Evolutionary conservation across 306 rosid species (phyloP), one percentile per base, ranked within the genome.

Genomic region (Quercus alba): DNA sequence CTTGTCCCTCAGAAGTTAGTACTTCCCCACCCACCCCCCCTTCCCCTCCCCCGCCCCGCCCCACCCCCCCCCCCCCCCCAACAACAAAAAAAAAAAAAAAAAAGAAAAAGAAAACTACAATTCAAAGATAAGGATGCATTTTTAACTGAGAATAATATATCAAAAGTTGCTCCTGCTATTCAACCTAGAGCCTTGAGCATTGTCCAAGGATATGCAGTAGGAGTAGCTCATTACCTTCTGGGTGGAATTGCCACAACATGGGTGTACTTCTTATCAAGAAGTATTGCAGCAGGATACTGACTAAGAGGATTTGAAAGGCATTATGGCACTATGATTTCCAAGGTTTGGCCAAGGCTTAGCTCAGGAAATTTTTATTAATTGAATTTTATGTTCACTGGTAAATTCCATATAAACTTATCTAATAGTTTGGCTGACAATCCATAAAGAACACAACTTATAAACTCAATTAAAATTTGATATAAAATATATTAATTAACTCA

Each of bases 221-320:
- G 72, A 73, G 73, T 79, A 72, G 52, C 56, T 13, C 83, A 79
- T 18, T 70, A 57, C 77, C 81, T 79, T 74, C 54, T 52, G 13
- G 52, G 66, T 71, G 3, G 71, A 79, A 75, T 79, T 71, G 74
- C 28, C 69, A 72, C 55, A 78, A 35, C 51, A 35, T 80, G 75
- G 33, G 62, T 70, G 26, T 77, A 72, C 77, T 68, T 68, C 68
- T 81, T 76, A 31, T 66, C 68, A 70, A 81, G 44, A 81, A 81
- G 44, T 38, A 38, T 38, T 38, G 44, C 44, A 38, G 10, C 44
- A 38, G 44, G 44, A 38, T 38, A 38, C 1, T 38, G 44, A 38
- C 44, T 38, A 38, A 38, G 44, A 7, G 44, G 10, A 38, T 38
- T 38, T 38, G 10, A 38, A 38, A 38, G 44, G 44, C 21, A 21